Base-by-base conservation (phyloP, 1,139 yeast genomes). In the Lodderomyces oxycetoniae region DNA sequence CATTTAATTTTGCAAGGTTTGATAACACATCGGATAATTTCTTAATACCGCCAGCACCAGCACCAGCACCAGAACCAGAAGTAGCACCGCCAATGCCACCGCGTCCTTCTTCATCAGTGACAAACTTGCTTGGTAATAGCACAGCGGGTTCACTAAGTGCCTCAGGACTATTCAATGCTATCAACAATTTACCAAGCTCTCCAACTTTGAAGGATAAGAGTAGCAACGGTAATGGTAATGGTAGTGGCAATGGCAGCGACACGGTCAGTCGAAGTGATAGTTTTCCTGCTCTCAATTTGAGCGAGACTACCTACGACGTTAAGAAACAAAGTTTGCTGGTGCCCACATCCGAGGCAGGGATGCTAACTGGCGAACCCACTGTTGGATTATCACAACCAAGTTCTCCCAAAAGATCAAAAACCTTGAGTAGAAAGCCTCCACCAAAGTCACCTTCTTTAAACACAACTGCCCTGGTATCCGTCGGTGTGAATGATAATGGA, bases 81-180 rank as follows among this genome's bases (percentile, higher is more conserved):
- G n/a, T n/a, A n/a, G n/a, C 23, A 20, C 23, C 23, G 23, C 23
- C 8, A n/a, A 9, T 20, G 23, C 23, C 23, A 9, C 23, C 23
- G n/a, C 23, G 23, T 20, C 23, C 23, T 8, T n/a, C 23, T 20
- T 8, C 23, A 20, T 20, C 23, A 20, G n/a, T n/a, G 23, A 20
- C 23, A 20, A 20, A 20, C n/a, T n/a, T n/a, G n/a, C n/a, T n/a
- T n/a, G n/a, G n/a, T n/a, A n/a, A n/a, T 9, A 20, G 23, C 23
- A 20, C 23, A 20, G 28, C 36, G 4, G 48, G 51, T 6, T 45
- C 50, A 6, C 46, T 46, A 29, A 49, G 46, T 22, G 45, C 45
- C 33, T 43, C 44, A 15, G 38, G 40, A 26, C 28, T 37, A 20
- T 15, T 26, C 4, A 14, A 24, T 14, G 19, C 28, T 7, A 11